Base-by-base conservation (phyloP, 345 rosid species). In the Camelina neglecta region DNA sequence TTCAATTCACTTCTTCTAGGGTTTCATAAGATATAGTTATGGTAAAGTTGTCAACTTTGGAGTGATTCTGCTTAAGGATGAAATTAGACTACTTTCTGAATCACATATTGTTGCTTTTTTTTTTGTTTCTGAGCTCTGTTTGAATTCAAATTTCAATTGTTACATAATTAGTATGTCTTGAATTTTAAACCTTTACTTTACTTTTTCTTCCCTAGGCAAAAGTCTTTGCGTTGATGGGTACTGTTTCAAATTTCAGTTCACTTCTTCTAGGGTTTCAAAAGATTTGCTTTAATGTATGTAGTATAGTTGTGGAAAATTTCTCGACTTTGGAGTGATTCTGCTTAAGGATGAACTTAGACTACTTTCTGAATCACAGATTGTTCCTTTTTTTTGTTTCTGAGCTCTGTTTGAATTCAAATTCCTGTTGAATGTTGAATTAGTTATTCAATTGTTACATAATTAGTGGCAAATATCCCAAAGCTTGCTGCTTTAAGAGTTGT, bases 241-340 rank as follows among this genome's bases (percentile, higher is more conserved):
- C 72, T 51, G 11, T 55, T 35, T 56, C 49, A 49, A 4, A 7
- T 55, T 35, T 56, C 49, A 49, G 2, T 23, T 23, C 11, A 16
- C 53, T 48, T 5, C 60, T 44, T 65, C 18, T 66, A 67, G n/a
- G 67, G 67, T 60, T 62, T 31, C 36, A 38, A 39, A 57, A 6
- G 60, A 7, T 38, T 53, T 10, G 5, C 36, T 38, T 42, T 54
- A 13, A 26, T 26, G 31, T 26, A 2, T 74, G 31, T 26, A 26
- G 65, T 31, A 18, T 65, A 29, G 5, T 20, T 2, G 16, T 54
- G 55, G 12, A 2, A 73, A 60, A 62, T 16, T 10, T 64, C 1
- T 4, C 36, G 35, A 11, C 8, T 16, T 49, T 44, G 23, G 42
- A 44, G 8, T 65, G 38, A 29, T 10, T 31, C 5, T 63, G 47